Evolutionary conservation across 306 rosid genomes (phyloP), one percentile per base, ranked within the genome.

Genomic region (Trifolium fragiferum): DNA sequence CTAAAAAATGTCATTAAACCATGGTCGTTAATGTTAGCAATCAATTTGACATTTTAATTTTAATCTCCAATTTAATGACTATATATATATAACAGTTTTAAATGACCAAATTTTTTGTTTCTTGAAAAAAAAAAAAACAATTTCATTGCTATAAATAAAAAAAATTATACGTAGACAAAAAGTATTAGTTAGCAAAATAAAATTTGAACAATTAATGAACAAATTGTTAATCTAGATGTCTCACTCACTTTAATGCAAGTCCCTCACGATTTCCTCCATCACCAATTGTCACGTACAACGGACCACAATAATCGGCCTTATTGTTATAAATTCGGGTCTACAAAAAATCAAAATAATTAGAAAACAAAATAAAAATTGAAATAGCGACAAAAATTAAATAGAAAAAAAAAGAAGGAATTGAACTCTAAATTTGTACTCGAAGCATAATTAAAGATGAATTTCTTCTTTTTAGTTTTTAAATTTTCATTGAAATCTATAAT

Each of bases 211-310:
- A 4, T 35, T 35, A 37, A 7, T 37, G 40, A 7, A 37, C 4
- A 44, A 44, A 14, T 44, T 44, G n/a, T 3, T 44, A 13, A 13
- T 13, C 4, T 3, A 11, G 6, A 1, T 43, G 5, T 0, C 8
- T 20, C 11, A 27, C 91, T 87, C 47, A 89, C 96, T 1, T 55
- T 38, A 88, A 54, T 6, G 96, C 96, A 20, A 88, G 83, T 40
- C 96, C 96, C 46, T 90, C 93, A 2, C 92, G 87, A 63, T 90
- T 90, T 51, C 96, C 96, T 43, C 96, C 96, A 6, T 90, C 93
- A 0, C 93, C 96, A 70, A 90, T 47, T 2, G 92, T 89, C 19
- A 90, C 66, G 15, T 84, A 84, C 20, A 90, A 18, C 0, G 93
- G 93, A 65, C 90, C 96, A 35, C 96, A 90, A 0, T 86, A 59